Conservation (phyloP, 2,329 filamentous ascomycete species). For the Alternaria gansuensis region DNA sequence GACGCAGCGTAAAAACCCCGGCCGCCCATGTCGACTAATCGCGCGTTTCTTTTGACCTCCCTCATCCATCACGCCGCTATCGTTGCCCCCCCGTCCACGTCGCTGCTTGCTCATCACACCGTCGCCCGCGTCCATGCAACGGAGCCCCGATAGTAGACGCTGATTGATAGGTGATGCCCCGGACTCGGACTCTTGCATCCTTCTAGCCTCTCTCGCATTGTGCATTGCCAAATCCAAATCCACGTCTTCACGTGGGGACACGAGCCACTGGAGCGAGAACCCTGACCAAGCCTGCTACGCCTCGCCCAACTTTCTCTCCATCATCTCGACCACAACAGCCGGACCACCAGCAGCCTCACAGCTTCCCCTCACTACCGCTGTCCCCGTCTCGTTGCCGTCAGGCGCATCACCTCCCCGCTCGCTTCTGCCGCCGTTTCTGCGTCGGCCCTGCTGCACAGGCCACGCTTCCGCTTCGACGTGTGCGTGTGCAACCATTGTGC, state of each 20-base stretch:
- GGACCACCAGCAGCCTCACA: constrained; percentile 10
- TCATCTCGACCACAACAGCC: constrained; percentile 15
- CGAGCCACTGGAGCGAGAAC: constrained; percentile 27
- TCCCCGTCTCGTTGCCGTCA: neutral
- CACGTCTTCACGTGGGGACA: constrained; percentile 42
- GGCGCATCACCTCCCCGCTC: constrained; percentile 25
- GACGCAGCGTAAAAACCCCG: constrained; percentile 35
- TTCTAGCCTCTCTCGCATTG: neutral
- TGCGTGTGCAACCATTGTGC: constrained; percentile 36
- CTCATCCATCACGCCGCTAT: constrained; percentile 24
- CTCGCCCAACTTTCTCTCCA: constrained; percentile 17
- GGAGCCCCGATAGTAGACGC: constrained; percentile 30
- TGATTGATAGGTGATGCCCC: constrained; percentile 28
- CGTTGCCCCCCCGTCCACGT: constrained; percentile 13
- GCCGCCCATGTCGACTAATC: constrained; percentile 30
- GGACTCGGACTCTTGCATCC: constrained; percentile 4
- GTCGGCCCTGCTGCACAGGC: constrained; percentile 35
- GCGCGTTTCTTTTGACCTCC: constrained; percentile 38
- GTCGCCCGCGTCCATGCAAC: constrained; percentile 37
- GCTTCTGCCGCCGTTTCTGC: constrained; percentile 32
- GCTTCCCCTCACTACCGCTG: constrained; percentile 5
- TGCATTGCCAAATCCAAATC: constrained; percentile 8
- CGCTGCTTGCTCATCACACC: constrained; percentile 29
- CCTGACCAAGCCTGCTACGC: constrained; percentile 14
- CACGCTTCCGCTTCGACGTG: constrained; percentile 31